Conservation (phyloP, 129 eudicot genomes). For the Chrysanthemum seticuspe region DNA sequence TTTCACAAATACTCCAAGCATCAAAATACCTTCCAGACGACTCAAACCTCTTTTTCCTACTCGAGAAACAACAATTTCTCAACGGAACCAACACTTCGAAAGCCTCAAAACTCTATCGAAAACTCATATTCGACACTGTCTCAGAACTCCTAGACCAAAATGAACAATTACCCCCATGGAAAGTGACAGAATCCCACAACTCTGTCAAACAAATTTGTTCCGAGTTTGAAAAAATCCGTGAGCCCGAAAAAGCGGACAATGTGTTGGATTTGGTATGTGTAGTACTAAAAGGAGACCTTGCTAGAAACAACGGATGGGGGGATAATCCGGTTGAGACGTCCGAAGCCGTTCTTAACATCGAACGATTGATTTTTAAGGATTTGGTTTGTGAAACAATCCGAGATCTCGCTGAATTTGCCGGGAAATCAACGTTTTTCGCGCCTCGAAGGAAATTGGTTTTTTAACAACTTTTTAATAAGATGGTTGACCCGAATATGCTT, state of each 20-base stretch:
- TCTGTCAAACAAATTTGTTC: slow-evolving; percentile 45
- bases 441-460: slow-evolving; percentile 88
- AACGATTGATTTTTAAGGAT: slow-evolving; percentile 89
- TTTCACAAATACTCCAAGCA: slow-evolving; percentile 72
- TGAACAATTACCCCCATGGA: slow-evolving; percentile 70
- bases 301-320: slow-evolving; percentile 60
- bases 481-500: slow-evolving; percentile 11
- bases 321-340: slow-evolving; percentile 63
- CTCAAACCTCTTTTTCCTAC: slow-evolving; percentile 44
- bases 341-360: slow-evolving; percentile 73
- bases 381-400: slow-evolving; percentile 64
- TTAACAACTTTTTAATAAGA: slow-evolving; percentile 20
- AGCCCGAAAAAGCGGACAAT: slow-evolving; percentile 42
- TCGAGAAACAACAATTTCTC: slow-evolving; percentile 62
- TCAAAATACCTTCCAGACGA: slow-evolving; percentile 65
- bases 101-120: slow-evolving; percentile 52
- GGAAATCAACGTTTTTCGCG: slow-evolving; percentile 40
- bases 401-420: slow-evolving; percentile 69
- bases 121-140: slow-evolving; percentile 62
- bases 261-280: slow-evolving; percentile 58
- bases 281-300: slow-evolving; percentile 66
- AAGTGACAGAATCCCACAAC: slow-evolving; percentile 11
- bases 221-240: slow-evolving; percentile 58
- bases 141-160: slow-evolving; percentile 58
- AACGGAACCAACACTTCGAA: slow-evolving; percentile 52